Percentiles rank a stretch among this genome's conserved stretches.
Evolutionary conservation across 2,329 filamentous ascomycete genomes (phyloP).

Genomic region (Verticillium klebahnii): DNA sequence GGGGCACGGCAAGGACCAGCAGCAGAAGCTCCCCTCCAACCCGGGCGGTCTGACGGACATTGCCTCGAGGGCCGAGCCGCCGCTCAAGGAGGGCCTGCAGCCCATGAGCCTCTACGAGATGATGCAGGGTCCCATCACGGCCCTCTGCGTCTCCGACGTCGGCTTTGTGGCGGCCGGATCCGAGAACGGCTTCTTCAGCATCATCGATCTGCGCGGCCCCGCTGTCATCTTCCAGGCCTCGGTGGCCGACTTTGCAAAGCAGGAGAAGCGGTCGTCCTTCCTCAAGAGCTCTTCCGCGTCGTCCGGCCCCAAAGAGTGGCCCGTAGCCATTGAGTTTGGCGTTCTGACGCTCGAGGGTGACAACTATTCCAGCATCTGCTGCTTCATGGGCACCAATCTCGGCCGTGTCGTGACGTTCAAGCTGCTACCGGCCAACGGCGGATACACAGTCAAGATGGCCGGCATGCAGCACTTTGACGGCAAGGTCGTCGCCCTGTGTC

Average conservation of each 20-base stretch:
- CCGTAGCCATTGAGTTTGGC: conserved; percentile 81
- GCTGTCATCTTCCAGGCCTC: conserved; percentile 73
- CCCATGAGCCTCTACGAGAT: conserved; percentile 80
- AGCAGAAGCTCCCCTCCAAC: conserved; percentile 43
- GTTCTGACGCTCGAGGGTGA: conserved; percentile 93
- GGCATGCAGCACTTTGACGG: conserved; percentile 66
- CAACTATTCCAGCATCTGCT: conserved; percentile 87
- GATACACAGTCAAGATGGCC: conserved; percentile 68
- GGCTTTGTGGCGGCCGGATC: conserved; percentile 89
- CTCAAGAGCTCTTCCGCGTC: conserved; percentile 48
- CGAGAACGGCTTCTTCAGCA: conserved; percentile 71
- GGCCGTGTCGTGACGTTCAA: conserved; percentile 89
- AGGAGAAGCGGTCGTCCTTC: conserved; percentile 73
- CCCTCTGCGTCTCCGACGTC: conserved; percentile 80
- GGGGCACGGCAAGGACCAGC: conserved; percentile 59
- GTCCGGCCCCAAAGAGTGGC: conserved; percentile 59
- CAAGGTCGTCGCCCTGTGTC: conserved; percentile 68
- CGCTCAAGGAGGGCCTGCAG: conserved; percentile 73
- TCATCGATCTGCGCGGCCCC: conserved; percentile 86
- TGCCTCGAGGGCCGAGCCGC: conserved; percentile 63
- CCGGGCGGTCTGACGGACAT: conserved; percentile 73
- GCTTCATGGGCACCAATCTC: conserved; percentile 83
- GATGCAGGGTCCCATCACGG: conserved; percentile 75
- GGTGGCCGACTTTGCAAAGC: conserved; percentile 68
- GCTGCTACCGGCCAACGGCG: conserved; percentile 69